phyloP scores from a whole-genome alignment of 768 basidiomycete genomes.

The Lentinula lateritia region DNA sequence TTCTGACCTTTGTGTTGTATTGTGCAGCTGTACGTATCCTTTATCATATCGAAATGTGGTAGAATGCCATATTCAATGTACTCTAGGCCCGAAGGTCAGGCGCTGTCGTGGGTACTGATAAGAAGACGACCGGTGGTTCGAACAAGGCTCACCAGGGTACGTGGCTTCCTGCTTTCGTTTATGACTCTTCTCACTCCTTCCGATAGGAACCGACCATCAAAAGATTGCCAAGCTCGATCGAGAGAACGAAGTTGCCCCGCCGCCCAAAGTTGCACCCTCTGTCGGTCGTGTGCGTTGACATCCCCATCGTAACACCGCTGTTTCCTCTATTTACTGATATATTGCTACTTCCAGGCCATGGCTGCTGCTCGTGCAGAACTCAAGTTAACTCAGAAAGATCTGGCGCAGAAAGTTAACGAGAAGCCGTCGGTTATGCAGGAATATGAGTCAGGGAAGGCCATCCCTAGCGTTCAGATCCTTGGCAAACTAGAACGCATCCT shows the following conservation, averaged over 20 bases:
- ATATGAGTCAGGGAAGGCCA: conserved; percentile 83
- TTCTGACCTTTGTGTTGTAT: background rate
- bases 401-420: conserved; percentile 91
- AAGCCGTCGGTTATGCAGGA: conserved; percentile 86
- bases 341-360: conserved; percentile 54
- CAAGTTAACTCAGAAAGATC: conserved; percentile 84
- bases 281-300: conserved; percentile 61
- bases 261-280: conserved; percentile 65
- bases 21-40: conserved; percentile 46
- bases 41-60: background rate
- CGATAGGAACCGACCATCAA: conserved; percentile 84
- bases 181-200: background rate
- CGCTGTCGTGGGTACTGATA: conserved; percentile 77
- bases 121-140: conserved; percentile 59
- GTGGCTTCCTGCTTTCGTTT: conserved; percentile 13
- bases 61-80: background rate
- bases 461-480: conserved; percentile 83
- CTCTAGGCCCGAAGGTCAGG: conserved; percentile 71
- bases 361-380: conserved; percentile 73
- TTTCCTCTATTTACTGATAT: background rate
- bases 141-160: conserved; percentile 79
- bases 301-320: background rate
- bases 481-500: conserved; percentile 83
- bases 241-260: conserved; percentile 94
- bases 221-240: conserved; percentile 90